Conservation (phyloP, 192 early-diverging fungal genomes). For the Backusella macrospora region DNA sequence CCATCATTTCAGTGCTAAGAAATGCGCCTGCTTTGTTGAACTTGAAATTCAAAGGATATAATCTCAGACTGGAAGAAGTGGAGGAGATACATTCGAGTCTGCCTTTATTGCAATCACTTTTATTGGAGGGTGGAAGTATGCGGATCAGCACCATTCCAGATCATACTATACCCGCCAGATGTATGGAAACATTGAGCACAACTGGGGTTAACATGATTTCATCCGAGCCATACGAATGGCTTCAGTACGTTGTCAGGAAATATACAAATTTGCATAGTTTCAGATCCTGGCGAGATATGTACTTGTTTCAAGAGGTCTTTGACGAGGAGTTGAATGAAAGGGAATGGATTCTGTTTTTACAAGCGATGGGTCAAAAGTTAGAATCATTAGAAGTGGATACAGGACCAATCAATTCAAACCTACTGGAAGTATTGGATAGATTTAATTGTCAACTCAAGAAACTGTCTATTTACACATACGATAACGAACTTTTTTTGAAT, state of each 20-base stretch:
- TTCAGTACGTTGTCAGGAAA: background rate
- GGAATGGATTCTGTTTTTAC: background rate
- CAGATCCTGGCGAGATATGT: constrained; percentile 1
- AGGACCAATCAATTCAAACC: background rate
- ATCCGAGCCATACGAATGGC: background rate
- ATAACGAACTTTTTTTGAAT: background rate
- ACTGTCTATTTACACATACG: background rate
- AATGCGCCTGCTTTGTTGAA: background rate
- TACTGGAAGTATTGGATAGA: background rate
- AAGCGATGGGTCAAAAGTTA: background rate
- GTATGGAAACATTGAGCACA: background rate
- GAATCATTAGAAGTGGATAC: constrained; percentile 6
- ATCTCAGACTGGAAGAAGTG: background rate
- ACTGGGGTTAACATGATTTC: background rate
- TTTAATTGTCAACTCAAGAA: background rate
- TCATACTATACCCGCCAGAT: background rate
- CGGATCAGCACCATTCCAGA: background rate
- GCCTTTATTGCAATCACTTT: background rate
- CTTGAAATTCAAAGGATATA: constrained; percentile 4
- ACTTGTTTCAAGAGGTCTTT: background rate
- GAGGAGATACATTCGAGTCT: background rate
- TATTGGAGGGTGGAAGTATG: background rate
- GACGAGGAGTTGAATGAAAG: background rate
- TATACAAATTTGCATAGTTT: background rate
- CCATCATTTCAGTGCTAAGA: background rate